A percentile compares a stretch with the other conserved stretches of the same genome.
Conservation (phyloP, 352 stramenopile genomes). For the Pythium brassicae region DNA sequence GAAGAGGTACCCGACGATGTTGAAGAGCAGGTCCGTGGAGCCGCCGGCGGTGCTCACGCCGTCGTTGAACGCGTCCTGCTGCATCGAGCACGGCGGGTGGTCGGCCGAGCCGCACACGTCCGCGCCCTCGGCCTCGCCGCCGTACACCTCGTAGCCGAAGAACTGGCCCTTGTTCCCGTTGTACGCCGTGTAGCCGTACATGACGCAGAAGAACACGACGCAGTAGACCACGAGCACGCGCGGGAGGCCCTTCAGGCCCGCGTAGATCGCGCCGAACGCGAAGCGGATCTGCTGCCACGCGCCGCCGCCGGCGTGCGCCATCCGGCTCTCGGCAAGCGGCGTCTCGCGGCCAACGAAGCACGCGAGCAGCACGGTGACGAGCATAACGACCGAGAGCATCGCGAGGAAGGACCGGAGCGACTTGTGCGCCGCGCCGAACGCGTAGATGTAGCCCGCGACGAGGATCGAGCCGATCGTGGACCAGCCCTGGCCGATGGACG, state of each 20-base stretch:
- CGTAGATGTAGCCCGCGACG: constrained; percentile 27
- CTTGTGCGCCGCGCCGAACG: constrained; percentile 24
- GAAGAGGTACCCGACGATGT: constrained; percentile 8
- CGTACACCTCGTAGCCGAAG: not conserved
- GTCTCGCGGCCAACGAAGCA: constrained; percentile 16
- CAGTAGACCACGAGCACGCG: constrained; percentile 37
- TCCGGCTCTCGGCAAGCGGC: constrained; percentile 10
- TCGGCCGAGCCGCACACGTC: not conserved
- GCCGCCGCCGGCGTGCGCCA: constrained; percentile 5
- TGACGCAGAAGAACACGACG: constrained; percentile 37
- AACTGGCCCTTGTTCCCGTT: constrained; percentile 62
- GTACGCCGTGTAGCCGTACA: constrained; percentile 51
- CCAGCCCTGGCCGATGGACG: constrained; percentile 19
- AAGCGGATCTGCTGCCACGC: constrained; percentile 21
- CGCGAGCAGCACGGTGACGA: constrained; percentile 17
- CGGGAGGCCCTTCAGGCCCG: constrained; percentile 39
- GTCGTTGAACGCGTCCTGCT: not conserved
- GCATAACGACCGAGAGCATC: constrained; percentile 19
- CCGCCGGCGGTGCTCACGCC: not conserved
- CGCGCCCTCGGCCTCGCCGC: not conserved
- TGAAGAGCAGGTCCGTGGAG: not conserved
- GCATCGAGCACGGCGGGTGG: not conserved
- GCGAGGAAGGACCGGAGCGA: constrained; percentile 23
- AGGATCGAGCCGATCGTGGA: constrained; percentile 24
- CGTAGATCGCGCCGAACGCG: constrained; percentile 42